phyloP scores from a whole-genome alignment of 1,284 basidiomycete genomes.

The Macrocybe sp. region DNA sequence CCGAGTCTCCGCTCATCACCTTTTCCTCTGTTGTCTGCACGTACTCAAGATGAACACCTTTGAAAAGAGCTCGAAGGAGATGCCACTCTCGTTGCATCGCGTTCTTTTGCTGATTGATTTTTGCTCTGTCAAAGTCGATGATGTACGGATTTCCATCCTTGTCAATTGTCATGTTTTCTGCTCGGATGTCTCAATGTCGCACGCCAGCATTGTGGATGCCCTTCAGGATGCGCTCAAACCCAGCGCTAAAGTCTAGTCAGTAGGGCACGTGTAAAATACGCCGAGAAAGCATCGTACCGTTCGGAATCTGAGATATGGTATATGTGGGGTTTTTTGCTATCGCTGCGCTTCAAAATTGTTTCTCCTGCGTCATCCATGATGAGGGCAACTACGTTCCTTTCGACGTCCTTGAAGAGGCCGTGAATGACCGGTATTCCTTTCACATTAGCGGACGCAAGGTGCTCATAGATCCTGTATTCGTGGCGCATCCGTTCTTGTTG shows the following conservation, averaged over 20 bases:
- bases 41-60: no score
- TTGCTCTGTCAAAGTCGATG: conserved; percentile 10
- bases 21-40: no score
- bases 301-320: no score
- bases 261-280: no score
- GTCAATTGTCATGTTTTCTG: conserved; percentile 6
- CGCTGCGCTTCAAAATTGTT: background rate
- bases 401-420: conserved; percentile 11
- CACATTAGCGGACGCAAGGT: background rate
- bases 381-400: conserved; percentile 5
- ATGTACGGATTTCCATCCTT: conserved; percentile 4
- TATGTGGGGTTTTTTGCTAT: no score
- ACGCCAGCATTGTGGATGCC: conserved; percentile 7
- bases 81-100: no score
- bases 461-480: conserved; percentile 8
- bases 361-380: conserved; percentile 9
- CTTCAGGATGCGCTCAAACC: background rate
- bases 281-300: no score
- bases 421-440: conserved; percentile 9
- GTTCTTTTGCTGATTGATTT: no score
- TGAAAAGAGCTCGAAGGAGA: no score
- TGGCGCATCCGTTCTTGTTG: conserved; percentile 1
- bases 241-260: background rate
- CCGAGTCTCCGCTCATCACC: no score
- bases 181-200: conserved; percentile 8